Base-by-base conservation (phyloP, 2,329 filamentous ascomycete genomes). In the Cryphonectria parasitica region DNA sequence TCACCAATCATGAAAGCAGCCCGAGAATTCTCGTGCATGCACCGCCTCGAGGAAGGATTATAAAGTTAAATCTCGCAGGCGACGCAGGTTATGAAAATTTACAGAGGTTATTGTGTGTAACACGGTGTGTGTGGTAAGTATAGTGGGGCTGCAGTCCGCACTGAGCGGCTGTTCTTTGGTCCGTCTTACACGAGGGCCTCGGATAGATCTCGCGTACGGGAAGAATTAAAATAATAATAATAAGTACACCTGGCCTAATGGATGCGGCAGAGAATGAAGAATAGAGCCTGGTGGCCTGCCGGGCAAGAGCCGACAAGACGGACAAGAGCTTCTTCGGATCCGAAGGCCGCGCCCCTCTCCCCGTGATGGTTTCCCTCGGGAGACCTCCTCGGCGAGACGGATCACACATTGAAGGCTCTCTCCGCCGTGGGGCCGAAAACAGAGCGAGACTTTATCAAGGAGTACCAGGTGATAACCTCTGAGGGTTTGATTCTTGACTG, bases 161-260 rank as follows among this genome's bases (percentile, higher is more conserved):
- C 43, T 25, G 43, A 19, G 13, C 66, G 66, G 66, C 66, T 28
- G 39, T 61, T 61, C 66, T 63, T 68, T 68, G 66, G 58, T 63
- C 66, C 66, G 66, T 68, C 66, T 68, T 62, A 68, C 56, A 54
- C 7, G 13, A 11, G 10, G 39, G 2, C 25, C 25, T 34, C 63
- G 28, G n/a, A 6, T 19, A 58, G 54, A 58, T 17, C 52, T 56
- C 52, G 45, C 5, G 7, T 36, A 36, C 7, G n/a, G n/a, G n/a
- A n/a, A n/a, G n/a, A n/a, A n/a, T n/a, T n/a, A n/a, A n/a, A n/a
- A n/a, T n/a, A 36, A 36, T 49, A 10, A 49, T 22, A n/a, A 22
- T 52, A 3, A 19, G 25, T 13, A 58, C 54, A 31, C 25, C 25
- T 56, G 25, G 52, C 25, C 52, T 56, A 7, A 28, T 25, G 25